A percentile compares a stretch with the other conserved stretches of the same genome.
phyloP scores from a whole-genome alignment of 2,329 filamentous ascomycete genomes.

The Alternaria ventricosa region DNA sequence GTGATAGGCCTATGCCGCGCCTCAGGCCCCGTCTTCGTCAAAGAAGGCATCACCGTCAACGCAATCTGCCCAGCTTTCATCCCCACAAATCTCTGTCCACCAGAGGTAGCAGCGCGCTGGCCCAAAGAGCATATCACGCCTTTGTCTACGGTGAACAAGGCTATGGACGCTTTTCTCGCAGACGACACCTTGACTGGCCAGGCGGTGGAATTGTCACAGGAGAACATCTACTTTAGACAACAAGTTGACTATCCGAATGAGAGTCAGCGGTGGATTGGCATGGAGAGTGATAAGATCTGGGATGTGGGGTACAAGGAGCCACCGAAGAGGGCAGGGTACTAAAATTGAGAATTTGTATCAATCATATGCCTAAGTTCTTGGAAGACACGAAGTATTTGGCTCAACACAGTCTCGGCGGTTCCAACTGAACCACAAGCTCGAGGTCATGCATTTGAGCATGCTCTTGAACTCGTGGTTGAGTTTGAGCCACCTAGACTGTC shows the following conservation, averaged over 20 bases:
- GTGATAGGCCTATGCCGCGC: constrained; percentile 50
- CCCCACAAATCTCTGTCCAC: constrained; percentile 48
- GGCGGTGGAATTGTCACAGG: constrained; percentile 50
- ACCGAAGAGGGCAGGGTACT: constrained; percentile 30
- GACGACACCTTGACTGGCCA: constrained; percentile 48
- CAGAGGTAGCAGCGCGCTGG: constrained; percentile 46
- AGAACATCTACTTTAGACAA: constrained; percentile 51
- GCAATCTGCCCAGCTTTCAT: constrained; percentile 52
- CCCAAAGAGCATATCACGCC: constrained; percentile 51
- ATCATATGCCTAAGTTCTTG: neutral
- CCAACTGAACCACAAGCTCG: too few relatives aligned
- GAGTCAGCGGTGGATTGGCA: constrained; percentile 50
- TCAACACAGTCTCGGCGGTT: too few relatives aligned
- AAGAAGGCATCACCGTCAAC: constrained; percentile 49
- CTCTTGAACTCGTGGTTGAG: too few relatives aligned
- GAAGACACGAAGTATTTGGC: neutral
- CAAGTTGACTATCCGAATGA: constrained; percentile 49
- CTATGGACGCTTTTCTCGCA: constrained; percentile 47
- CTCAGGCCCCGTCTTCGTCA: constrained; percentile 42
- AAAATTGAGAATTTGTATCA: neutral
- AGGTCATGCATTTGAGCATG: too few relatives aligned
- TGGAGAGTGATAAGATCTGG: constrained; percentile 42
- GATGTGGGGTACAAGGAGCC: constrained; percentile 39
- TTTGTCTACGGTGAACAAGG: constrained; percentile 49
- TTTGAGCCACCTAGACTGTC: too few relatives aligned